Percentiles rank a stretch among this genome's conserved stretches.
Conservation (phyloP, 2,329 filamentous ascomycete species). For the Magnaporthiopsis rhizophila region DNA sequence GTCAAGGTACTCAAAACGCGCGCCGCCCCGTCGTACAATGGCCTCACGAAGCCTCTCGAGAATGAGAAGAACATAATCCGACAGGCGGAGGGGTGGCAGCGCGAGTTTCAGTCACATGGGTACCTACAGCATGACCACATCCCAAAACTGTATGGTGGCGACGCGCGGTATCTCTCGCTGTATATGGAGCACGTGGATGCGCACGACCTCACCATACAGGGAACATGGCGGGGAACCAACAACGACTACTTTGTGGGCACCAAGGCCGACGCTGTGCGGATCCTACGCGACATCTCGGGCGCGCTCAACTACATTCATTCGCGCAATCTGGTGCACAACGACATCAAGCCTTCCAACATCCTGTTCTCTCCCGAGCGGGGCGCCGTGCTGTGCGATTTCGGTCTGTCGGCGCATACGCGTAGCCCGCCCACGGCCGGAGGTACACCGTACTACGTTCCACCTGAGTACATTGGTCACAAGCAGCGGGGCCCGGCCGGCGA, state of each 20-base stretch:
- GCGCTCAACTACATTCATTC: conserved; percentile 50
- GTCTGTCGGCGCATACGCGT: conserved; percentile 40
- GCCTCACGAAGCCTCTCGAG: conserved; percentile 37
- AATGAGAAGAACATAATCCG: conserved; percentile 48
- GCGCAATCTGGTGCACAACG: conserved; percentile 48
- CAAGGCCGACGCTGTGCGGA: conserved; percentile 40
- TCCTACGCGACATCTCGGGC: conserved; percentile 44
- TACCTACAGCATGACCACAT: conserved; percentile 49
- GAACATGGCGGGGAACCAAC: conserved; percentile 38
- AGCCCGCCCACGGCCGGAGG: conserved; percentile 43
- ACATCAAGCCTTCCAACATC: conserved; percentile 56
- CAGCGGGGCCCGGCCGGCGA: conserved; percentile 47
- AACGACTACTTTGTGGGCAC: conserved; percentile 43
- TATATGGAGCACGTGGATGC: conserved; percentile 57
- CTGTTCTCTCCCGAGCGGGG: conserved; percentile 51
- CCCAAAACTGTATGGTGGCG: conserved; percentile 49
- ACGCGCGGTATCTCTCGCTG: conserved; percentile 50
- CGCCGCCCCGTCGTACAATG: conserved; percentile 20
- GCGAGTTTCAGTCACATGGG: conserved; percentile 48
- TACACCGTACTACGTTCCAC: conserved; percentile 54
- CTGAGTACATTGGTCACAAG: conserved; percentile 50
- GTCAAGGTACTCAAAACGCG: conserved; percentile 54
- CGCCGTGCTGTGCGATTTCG: conserved; percentile 54
- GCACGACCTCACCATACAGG: conserved; percentile 40
- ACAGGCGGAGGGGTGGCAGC: conserved; percentile 52